Conservation (phyloP, 2,329 filamentous ascomycete species). For the Penicillium janthinellum region DNA sequence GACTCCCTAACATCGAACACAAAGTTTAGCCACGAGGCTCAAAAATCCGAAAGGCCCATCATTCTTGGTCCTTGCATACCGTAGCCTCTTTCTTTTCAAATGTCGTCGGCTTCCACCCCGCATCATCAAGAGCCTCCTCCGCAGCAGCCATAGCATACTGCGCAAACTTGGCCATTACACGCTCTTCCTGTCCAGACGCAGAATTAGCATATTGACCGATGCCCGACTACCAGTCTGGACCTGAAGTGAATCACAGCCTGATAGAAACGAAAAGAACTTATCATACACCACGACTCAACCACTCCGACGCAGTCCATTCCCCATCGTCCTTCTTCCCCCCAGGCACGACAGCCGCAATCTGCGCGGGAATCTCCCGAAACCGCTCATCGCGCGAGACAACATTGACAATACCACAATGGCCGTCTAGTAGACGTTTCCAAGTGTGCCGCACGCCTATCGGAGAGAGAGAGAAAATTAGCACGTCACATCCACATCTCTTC, state of each 20-base stretch:
- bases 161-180: conserved; percentile 86
- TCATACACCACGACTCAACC: conserved; percentile 47
- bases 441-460: conserved; percentile 71
- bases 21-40: conserved; percentile 10
- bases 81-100: conserved; percentile 71
- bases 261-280: conserved; percentile 12
- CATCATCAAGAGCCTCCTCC: conserved; percentile 81
- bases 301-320: conserved; percentile 48
- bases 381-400: conserved; percentile 62
- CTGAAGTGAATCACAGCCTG: not conserved
- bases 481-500: not conserved
- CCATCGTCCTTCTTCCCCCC: conserved; percentile 50
- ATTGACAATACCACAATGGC: conserved; percentile 78
- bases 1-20: conserved; percentile 61
- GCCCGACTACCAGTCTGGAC: not conserved
- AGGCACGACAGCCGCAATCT: conserved; percentile 81
- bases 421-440: conserved; percentile 78
- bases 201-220: conserved; percentile 4
- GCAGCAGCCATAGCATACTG: conserved; percentile 89
- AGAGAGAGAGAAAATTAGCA: not conserved
- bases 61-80: conserved; percentile 38
- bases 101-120: conserved; percentile 68
- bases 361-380: conserved; percentile 77
- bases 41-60: not conserved
- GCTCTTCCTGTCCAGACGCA: conserved; percentile 54